phyloP scores from a whole-genome alignment of 2,329 filamentous ascomycete species.

The Conoideocrella luteorostrata region DNA sequence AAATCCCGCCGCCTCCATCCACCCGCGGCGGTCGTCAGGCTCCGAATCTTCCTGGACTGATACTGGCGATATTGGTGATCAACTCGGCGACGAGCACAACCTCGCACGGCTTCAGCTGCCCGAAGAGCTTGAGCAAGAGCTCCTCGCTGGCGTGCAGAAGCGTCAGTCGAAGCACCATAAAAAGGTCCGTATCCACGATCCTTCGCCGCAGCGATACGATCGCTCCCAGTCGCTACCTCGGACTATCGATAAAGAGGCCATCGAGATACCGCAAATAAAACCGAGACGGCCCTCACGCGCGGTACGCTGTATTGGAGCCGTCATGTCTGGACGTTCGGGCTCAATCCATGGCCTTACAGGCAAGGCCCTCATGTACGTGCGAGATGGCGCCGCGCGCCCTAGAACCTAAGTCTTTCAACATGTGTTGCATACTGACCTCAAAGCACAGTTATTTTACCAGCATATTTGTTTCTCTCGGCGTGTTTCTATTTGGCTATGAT shows the following conservation, averaged over 20 bases:
- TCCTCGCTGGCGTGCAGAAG: constrained; percentile 44
- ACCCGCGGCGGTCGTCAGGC: constrained; percentile 43
- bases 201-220: constrained; percentile 33
- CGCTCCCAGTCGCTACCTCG: constrained; percentile 32
- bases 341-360: constrained; percentile 89
- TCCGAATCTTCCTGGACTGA: constrained; percentile 82
- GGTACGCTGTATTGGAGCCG: constrained; percentile 66
- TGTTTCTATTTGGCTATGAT: constrained; percentile 86
- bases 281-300: constrained; percentile 57
- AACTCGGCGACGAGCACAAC: constrained; percentile 76
- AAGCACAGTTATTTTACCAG: constrained; percentile 79
- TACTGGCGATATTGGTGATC: constrained; percentile 90
- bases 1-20: constrained; percentile 34
- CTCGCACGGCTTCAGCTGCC: constrained; percentile 66
- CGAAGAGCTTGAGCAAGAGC: constrained; percentile 58
- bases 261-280: constrained; percentile 67
- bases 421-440: background rate
- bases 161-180: constrained; percentile 38
- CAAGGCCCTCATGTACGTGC: constrained; percentile 79
- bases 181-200: constrained; percentile 64
- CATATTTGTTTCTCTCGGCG: constrained; percentile 79
- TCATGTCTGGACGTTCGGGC: constrained; percentile 77
- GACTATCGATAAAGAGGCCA: constrained; percentile 64
- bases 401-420: too few relatives aligned
- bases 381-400: too few relatives aligned